Percentiles rank a stretch among this genome's conserved stretches.
Evolutionary conservation across 2,329 filamentous ascomycete species (phyloP).

Genomic region (Diaporthe sp.): DNA sequence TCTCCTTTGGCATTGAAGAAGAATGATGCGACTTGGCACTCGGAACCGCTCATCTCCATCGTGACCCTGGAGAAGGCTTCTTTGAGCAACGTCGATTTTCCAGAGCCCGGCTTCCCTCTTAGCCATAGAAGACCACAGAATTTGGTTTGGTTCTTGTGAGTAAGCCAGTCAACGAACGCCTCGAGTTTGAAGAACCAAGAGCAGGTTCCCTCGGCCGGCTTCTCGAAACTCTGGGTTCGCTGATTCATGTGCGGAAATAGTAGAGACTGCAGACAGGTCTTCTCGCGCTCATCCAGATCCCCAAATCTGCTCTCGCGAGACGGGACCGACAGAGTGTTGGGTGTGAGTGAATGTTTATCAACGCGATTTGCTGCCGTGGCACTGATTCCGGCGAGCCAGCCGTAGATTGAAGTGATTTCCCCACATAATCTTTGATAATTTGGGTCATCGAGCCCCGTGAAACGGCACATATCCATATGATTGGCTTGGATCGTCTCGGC

Average conservation of each 20-base stretch:
- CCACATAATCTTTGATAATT: background rate
- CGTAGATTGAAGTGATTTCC: background rate
- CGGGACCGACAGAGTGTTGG: background rate
- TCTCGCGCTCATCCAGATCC: background rate
- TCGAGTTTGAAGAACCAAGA: background rate
- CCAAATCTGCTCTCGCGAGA: background rate
- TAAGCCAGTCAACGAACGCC: background rate
- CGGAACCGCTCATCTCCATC: too few relatives aligned
- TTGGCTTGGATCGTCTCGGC: conserved; percentile 5
- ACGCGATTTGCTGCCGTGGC: background rate
- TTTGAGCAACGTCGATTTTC: conserved; percentile 10
- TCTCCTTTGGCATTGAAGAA: conserved; percentile 14
- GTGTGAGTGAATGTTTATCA: background rate
- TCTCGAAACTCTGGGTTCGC: background rate
- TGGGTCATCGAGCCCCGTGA: background rate
- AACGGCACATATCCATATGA: conserved; percentile 17
- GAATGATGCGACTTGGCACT: background rate
- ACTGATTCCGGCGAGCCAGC: background rate
- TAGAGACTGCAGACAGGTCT: background rate
- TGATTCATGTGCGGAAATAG: background rate
- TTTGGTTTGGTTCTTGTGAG: background rate
- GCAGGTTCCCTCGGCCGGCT: background rate
- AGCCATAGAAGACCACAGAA: background rate
- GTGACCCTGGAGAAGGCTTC: background rate
- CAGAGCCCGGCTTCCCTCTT: background rate